Evolutionary conservation across 768 basidiomycete genomes (phyloP).

Genomic region (Paxillus ammoniavirescens): DNA sequence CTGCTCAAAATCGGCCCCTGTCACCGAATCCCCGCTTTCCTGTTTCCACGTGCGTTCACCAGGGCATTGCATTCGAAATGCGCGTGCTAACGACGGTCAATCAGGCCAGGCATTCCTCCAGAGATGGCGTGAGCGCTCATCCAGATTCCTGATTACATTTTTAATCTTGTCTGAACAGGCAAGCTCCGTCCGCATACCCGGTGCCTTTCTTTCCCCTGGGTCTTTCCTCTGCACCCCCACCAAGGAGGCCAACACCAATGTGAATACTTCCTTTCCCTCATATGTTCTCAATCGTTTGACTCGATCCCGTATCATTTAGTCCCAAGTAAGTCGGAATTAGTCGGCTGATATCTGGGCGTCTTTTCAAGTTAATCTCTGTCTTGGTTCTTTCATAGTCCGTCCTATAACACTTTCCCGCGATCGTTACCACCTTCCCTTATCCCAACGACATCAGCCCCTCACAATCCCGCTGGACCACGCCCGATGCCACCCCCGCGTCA

Average conservation of each 20-base stretch:
- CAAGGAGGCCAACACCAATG: conserved; percentile 19
- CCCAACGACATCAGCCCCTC: background rate
- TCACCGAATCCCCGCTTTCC: conserved; percentile 16
- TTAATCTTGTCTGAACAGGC: conserved; percentile 10
- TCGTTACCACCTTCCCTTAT: conserved; percentile 4
- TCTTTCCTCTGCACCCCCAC: conserved; percentile 14
- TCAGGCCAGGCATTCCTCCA: conserved; percentile 10
- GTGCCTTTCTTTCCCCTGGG: conserved; percentile 20
- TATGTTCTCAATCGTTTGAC: conserved; percentile 3
- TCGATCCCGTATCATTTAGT: conserved; percentile 11
- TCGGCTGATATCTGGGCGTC: conserved; percentile 2
- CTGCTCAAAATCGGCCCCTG: conserved; percentile 8
- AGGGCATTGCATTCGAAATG: background rate
- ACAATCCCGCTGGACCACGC: background rate
- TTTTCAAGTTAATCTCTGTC: conserved; percentile 10
- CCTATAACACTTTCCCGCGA: conserved; percentile 31
- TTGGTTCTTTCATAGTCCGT: conserved; percentile 9
- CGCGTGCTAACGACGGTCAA: conserved; percentile 1
- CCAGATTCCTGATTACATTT: background rate
- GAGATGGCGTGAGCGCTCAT: conserved; percentile 13
- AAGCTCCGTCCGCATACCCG: conserved; percentile 11
- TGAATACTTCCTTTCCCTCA: conserved; percentile 4
- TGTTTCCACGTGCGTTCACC: conserved; percentile 16
- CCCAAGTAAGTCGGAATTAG: conserved; percentile 22
- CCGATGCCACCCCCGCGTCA: conserved; percentile 5